Percentiles rank a stretch among this genome's conserved stretches.
Conservation (phyloP, 139 green algal genomes). For the Coccomyxa sp. region DNA sequence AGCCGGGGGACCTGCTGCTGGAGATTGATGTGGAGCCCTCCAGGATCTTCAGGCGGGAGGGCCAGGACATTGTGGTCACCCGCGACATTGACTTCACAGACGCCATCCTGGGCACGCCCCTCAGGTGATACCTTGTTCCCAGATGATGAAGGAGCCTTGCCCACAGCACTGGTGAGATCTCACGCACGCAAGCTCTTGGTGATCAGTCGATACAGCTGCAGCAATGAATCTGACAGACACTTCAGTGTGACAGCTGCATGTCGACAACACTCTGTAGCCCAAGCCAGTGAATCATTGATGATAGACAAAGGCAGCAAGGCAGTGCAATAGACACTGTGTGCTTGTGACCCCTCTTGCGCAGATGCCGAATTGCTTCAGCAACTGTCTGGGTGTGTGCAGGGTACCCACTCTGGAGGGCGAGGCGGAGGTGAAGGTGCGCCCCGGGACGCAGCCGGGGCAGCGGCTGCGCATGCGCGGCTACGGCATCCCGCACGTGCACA, state of each 20-base stretch:
- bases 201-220: too few species aligned
- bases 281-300: too few species aligned
- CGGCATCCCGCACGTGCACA: constrained; percentile 19
- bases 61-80: constrained; percentile 41
- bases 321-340: too few species aligned
- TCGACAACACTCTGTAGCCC: too few species aligned
- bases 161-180: background rate
- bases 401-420: constrained; percentile 59
- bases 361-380: too few species aligned
- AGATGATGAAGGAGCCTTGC: background rate
- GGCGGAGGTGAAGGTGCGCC: constrained; percentile 40
- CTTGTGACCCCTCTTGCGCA: too few species aligned
- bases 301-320: too few species aligned
- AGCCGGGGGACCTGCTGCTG: constrained; percentile 46
- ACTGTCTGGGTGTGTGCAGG: too few species aligned
- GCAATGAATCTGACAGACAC: too few species aligned
- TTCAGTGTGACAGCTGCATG: too few species aligned
- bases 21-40: constrained; percentile 46
- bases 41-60: constrained; percentile 39
- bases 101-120: constrained; percentile 38
- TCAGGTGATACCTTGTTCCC: constrained; percentile 25
- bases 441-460: constrained; percentile 59
- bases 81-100: constrained; percentile 44
- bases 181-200: background rate
- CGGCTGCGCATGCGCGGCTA: constrained; percentile 58